Percentiles rank a stretch among this genome's conserved stretches.
These are phyloP conservation scores for Tulasnella sp. DNA, from an alignment of 768 basidiomycete species.

Conservation along the genomic window DNA sequence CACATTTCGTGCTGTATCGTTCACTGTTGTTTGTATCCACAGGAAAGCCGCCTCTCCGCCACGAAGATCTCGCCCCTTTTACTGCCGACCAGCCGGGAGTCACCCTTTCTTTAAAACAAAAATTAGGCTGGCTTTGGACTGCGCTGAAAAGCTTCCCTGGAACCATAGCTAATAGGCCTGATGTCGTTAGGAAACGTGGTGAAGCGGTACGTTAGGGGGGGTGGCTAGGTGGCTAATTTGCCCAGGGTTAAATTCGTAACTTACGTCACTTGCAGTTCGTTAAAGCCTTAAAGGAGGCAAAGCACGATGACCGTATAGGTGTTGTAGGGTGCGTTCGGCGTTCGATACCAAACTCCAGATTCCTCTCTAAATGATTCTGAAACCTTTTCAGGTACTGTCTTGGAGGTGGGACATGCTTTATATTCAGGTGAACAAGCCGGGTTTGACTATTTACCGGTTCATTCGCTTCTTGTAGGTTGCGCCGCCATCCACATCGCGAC, in stretches of 20 bases:
- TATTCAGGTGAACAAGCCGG: not conserved
- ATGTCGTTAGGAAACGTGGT: not conserved
- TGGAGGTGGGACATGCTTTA: not conserved
- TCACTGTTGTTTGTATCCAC: not conserved
- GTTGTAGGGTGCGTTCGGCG: not conserved
- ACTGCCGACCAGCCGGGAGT: conserved; percentile 22
- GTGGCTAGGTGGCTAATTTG: too few relatives aligned
- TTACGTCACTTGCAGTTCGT: not conserved
- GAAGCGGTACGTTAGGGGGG: not conserved
- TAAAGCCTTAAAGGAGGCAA: not conserved
- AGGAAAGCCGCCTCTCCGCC: conserved; percentile 24
- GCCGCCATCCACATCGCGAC: not conserved
- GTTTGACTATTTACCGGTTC: too few relatives aligned
- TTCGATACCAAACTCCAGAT: not conserved
- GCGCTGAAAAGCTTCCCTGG: conserved; percentile 30
- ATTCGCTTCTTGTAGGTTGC: not conserved
- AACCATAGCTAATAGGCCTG: not conserved
- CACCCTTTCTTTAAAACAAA: conserved; percentile 29
- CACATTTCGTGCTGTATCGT: not conserved
- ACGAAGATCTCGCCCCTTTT: conserved; percentile 15
- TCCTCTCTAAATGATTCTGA: not conserved
- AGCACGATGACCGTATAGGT: not conserved
- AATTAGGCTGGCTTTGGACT: conserved; percentile 30
- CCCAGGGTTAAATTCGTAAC: not conserved
- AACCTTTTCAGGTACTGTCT: not conserved